Evolutionary conservation across 2,329 filamentous ascomycete genomes (phyloP).

Genomic region (Aulographum hederae): DNA sequence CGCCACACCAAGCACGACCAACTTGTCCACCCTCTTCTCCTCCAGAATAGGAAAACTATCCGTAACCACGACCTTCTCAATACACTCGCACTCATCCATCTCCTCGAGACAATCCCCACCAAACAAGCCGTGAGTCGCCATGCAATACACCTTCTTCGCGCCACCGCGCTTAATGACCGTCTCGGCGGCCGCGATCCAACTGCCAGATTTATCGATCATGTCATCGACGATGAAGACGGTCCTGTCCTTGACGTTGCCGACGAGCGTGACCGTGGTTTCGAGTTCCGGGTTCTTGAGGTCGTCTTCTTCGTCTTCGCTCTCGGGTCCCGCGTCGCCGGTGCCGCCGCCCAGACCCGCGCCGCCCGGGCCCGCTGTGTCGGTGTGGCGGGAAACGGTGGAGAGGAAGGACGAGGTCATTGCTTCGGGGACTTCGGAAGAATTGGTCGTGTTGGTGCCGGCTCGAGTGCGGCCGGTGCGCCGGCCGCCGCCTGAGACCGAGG

Average conservation of each 20-base stretch:
- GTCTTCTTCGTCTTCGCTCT: constrained; percentile 85
- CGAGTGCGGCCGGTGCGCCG: constrained; percentile 28
- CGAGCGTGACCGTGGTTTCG: constrained; percentile 93
- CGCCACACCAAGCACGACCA: constrained; percentile 78
- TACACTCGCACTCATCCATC: constrained; percentile 81
- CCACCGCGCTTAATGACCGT: constrained; percentile 85
- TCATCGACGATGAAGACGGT: constrained; percentile 93
- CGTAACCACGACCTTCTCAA: constrained; percentile 84
- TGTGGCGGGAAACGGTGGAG: constrained; percentile 57
- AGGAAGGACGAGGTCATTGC: constrained; percentile 70
- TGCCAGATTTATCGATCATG: constrained; percentile 95
- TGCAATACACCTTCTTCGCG: constrained; percentile 90
- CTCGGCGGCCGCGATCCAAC: constrained; percentile 94
- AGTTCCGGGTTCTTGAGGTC: constrained; percentile 61
- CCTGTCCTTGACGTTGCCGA: constrained; percentile 77
- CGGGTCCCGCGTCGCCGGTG: constrained; percentile 63
- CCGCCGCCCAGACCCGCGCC: constrained; percentile 43
- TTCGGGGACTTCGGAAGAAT: constrained; percentile 39
- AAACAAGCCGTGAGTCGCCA: constrained; percentile 92
- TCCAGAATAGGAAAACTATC: constrained; percentile 89
- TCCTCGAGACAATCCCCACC: constrained; percentile 78
- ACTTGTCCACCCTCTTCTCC: constrained; percentile 59
- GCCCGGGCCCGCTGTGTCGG: constrained; percentile 16
- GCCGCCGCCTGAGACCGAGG: constrained; percentile 36
- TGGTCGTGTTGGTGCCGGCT: constrained; percentile 16